Evolutionary conservation across 345 rosid genomes (phyloP).

Genomic region (Fremontodendron californicum): DNA sequence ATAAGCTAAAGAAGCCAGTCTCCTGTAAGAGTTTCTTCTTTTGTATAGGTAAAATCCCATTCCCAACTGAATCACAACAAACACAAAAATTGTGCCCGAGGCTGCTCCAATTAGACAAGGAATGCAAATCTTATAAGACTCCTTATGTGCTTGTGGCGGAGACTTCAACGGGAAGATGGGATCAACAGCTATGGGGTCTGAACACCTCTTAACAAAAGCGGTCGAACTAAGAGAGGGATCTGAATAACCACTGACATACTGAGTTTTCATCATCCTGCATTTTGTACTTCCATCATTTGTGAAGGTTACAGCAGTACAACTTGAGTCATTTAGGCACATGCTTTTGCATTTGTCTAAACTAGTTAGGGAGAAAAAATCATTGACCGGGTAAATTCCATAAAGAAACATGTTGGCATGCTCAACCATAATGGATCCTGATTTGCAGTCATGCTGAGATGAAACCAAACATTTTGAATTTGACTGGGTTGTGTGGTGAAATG

Average conservation of each 20-base stretch:
- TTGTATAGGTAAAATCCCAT: conserved; percentile 41
- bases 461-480: conserved; percentile 47
- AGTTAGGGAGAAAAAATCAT: conserved; percentile 33
- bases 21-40: conserved; percentile 41
- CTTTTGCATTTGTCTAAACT: conserved; percentile 52
- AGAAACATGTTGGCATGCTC: conserved; percentile 46
- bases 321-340: conserved; percentile 40
- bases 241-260: conserved; percentile 59
- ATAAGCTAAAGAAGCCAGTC: conserved; percentile 41
- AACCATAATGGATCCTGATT: conserved; percentile 42
- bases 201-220: conserved; percentile 68
- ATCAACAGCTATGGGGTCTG: conserved; percentile 61
- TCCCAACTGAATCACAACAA: conserved; percentile 49
- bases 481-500: conserved; percentile 27
- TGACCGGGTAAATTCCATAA: conserved; percentile 67
- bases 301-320: conserved; percentile 64
- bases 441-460: conserved; percentile 38
- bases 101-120: conserved; percentile 61
- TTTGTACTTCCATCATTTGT: conserved; percentile 46
- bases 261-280: conserved; percentile 48
- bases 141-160: conserved; percentile 20
- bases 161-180: conserved; percentile 32
- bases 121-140: conserved; percentile 35
- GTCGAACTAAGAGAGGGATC: conserved; percentile 54
- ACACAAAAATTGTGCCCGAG: conserved; percentile 42